Evolutionary conservation across 169 alveolate species (phyloP), one percentile per base, ranked within the genome.

Genomic region (Cyclospora cayetanensis): DNA sequence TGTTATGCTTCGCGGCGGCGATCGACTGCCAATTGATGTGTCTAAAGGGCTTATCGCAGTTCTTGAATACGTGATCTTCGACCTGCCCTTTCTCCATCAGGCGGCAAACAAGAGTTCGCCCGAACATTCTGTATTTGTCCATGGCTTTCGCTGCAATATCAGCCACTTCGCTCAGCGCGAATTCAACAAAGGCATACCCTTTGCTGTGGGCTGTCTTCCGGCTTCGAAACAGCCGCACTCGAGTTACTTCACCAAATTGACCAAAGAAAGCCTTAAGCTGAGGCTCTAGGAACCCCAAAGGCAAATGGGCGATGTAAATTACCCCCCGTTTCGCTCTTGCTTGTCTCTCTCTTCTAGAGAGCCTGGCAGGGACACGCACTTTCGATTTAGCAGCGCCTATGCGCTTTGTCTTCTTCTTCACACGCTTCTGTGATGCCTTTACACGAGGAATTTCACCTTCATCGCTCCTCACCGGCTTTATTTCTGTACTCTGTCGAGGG

Each of bases 301-400:
- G 99, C n/a, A 97, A 65, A 65, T 97, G 99, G 18, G 98, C 98
- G 29, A 97, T 94, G 92, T 97, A 97, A 1, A 97, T 82, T 4
- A 94, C 94, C 63, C 97, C 98, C 29, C 92, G 55, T 0, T 53
- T 83, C n/a, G n/a, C 25, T 9, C 39, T 31, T 4, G n/a, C 12
- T 50, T 27, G 65, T 4, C 3, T 31, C 31, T 9, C 82, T 11
- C 42, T 68, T 68, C 39, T n/a, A 1, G 39, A 20, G 65, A 46
- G 27, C 9, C 34, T 2, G 3, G 53, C 55, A n/a, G 65, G 70
- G n/a, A n/a, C n/a, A n/a, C n/a, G n/a, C n/a, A n/a, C n/a, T n/a
- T n/a, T n/a, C n/a, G n/a, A n/a, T n/a, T n/a, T n/a, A n/a, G n/a
- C n/a, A n/a, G n/a, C n/a, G n/a, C n/a, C n/a, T n/a, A n/a, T n/a